Percentiles rank a stretch among this genome's conserved stretches.
phyloP scores from a whole-genome alignment of 148 eudicot species.

The Cornus florida region DNA sequence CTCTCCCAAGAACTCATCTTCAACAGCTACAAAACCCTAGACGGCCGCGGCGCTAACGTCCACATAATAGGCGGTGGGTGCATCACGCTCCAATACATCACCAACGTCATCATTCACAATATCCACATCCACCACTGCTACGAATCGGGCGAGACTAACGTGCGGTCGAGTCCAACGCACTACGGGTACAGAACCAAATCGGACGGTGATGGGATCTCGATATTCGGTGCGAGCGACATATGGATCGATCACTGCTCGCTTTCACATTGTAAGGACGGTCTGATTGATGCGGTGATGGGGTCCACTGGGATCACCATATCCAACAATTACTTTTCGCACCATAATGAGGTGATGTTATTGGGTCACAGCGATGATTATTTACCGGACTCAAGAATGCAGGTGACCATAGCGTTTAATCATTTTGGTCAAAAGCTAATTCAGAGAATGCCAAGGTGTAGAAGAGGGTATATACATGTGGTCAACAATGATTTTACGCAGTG shows the following conservation, averaged over 20 bases:
- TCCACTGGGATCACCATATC: slow-evolving; percentile 84
- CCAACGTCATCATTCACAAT: slow-evolving; percentile 74
- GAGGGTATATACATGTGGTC: slow-evolving; percentile 92
- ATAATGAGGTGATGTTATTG: slow-evolving; percentile 81
- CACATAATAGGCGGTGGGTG: slow-evolving; percentile 90
- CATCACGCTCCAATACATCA: slow-evolving; percentile 74
- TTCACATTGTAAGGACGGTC: slow-evolving; percentile 79
- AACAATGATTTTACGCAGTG: slow-evolving; percentile 86
- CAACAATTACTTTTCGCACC: slow-evolving; percentile 79
- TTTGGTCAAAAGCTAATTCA: slow-evolving; percentile 82
- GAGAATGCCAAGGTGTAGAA: slow-evolving; percentile 94
- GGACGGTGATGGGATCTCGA: slow-evolving; percentile 90
- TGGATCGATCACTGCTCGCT: slow-evolving; percentile 92
- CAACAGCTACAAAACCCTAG: slow-evolving; percentile 79
- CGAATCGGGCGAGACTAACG: slow-evolving; percentile 66
- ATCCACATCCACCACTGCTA: slow-evolving; percentile 83
- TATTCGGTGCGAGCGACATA: slow-evolving; percentile 69
- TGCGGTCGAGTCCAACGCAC: slow-evolving; percentile 81
- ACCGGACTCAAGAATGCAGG: slow-evolving; percentile 89
- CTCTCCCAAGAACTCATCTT: slow-evolving; percentile 79
- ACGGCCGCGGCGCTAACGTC: slow-evolving; percentile 79
- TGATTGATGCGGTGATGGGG: slow-evolving; percentile 84
- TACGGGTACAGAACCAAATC: slow-evolving; percentile 60
- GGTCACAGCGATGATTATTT: slow-evolving; percentile 77
- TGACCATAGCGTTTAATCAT: slow-evolving; percentile 79